A percentile compares a stretch with the other conserved stretches of the same genome.
These are phyloP conservation scores for Salmacisia buchloeana DNA, from an alignment of 1,284 basidiomycete genomes.

Conservation along the genomic window DNA sequence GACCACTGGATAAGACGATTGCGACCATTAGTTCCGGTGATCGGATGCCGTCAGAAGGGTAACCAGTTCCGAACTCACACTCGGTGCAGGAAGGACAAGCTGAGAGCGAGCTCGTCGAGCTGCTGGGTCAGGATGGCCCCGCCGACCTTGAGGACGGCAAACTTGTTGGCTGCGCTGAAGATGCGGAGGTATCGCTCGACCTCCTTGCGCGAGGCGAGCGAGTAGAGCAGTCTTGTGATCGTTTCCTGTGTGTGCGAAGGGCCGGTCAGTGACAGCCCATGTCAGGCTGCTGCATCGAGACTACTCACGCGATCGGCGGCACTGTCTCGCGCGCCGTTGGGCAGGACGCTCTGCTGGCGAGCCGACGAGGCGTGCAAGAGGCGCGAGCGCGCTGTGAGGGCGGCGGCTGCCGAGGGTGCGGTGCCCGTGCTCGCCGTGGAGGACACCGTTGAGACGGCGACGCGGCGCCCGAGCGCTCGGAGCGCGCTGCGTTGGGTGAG, in stretches of 20 bases:
- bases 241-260: slow-evolving; percentile 31
- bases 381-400: background rate
- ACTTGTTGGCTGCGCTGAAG: slow-evolving; percentile 49
- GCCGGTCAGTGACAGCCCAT: background rate
- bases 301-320: background rate
- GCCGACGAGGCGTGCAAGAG: background rate
- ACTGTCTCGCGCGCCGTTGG: background rate
- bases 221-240: slow-evolving; percentile 49
- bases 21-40: background rate
- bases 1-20: slow-evolving; percentile 20
- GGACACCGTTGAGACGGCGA: background rate
- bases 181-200: slow-evolving; percentile 51
- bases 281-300: background rate
- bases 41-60: background rate
- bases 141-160: slow-evolving; percentile 50
- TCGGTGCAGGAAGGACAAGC: slow-evolving; percentile 49
- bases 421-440: background rate
- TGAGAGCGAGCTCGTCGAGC: slow-evolving; percentile 49
- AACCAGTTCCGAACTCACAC: slow-evolving; percentile 57
- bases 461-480: background rate
- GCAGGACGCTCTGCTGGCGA: background rate
- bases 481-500: background rate
- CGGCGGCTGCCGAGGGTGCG: background rate
- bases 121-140: slow-evolving; percentile 49
- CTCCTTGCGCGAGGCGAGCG: slow-evolving; percentile 49